Base-by-base conservation (phyloP, 176 grass and related monocot species). In the Triticum timopheevii region DNA sequence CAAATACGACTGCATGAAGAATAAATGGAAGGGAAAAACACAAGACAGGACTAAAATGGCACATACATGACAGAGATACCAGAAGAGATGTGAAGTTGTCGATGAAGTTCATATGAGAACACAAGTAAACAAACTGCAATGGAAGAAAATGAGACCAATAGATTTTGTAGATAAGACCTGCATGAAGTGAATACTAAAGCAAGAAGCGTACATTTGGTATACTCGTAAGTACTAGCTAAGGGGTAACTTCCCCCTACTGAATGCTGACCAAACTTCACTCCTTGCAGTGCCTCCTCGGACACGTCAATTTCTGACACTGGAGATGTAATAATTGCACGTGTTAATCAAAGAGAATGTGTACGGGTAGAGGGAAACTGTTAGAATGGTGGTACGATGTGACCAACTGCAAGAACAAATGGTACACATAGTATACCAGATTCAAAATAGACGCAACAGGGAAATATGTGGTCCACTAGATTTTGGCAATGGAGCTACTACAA, bases 101-200 rank as follows among this genome's bases (percentile, higher is more conserved):
- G 88, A 91, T 96, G 97, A 66, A 99, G 92, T 73, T 96, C 97
- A 70, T 96, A 96, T 13, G 97, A 86, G 89, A 94, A 93, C 71
- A 99, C 31, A 80, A 96, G 40, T 86, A 92, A 78, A 88, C 97
- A 98, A 84, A 98, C 97, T 98, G 63, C 62, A 44, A 52, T 17
- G 50, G 20, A 49, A 35, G n/a, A 34, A 61, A 36, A 73, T 35
- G 5, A 78, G 35, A 10, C 23, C 10, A 27, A 42, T 61, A 7
- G 15, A 38, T 64, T 86, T 76, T 10, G 34, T 70, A 44, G 40
- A 27, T 30, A 30, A 86, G 16, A 83, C 65, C 20, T 85, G 70
- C 40, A 77, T 54, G 33, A 66, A 73, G 12, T 19, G 28, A 69
- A 63, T 56, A 84, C 7, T 63, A 65, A 82, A 79, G 67, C 25